Evolutionary conservation across 2,329 filamentous ascomycete genomes (phyloP).

Genomic region (Calonectria pteridis): DNA sequence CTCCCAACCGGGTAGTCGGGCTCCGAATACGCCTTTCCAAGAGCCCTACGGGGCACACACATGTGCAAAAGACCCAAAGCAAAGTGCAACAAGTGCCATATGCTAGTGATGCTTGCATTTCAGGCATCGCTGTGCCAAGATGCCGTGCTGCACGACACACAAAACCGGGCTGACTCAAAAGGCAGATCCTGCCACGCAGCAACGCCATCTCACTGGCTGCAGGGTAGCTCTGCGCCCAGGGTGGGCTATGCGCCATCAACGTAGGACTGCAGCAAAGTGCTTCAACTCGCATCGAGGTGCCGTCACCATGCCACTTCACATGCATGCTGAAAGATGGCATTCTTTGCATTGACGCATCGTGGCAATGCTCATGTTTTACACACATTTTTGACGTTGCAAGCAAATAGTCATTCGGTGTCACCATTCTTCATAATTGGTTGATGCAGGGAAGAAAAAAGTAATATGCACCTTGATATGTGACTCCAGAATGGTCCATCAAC

Average conservation of each 20-base stretch:
- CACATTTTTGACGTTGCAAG: background rate
- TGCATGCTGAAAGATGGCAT: background rate
- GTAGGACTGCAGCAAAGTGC: slow-evolving; percentile 3
- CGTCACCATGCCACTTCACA: background rate
- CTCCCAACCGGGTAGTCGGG: background rate
- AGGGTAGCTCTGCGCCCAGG: background rate
- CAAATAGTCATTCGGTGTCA: background rate
- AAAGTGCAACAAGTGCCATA: background rate
- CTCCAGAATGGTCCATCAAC: slow-evolving; percentile 14
- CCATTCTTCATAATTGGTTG: background rate
- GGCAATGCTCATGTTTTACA: background rate
- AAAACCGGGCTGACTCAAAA: slow-evolving; percentile 8
- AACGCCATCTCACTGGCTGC: background rate
- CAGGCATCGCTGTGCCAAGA: slow-evolving; percentile 3
- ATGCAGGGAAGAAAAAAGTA: background rate
- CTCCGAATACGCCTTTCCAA: background rate
- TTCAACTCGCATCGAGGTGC: background rate
- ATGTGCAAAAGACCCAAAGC: background rate
- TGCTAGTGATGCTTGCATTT: background rate
- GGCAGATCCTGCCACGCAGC: slow-evolving; percentile 18
- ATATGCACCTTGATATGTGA: slow-evolving; percentile 7
- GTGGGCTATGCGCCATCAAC: background rate
- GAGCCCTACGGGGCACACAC: background rate
- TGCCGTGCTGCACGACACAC: slow-evolving; percentile 8
- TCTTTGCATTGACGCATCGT: background rate